These are phyloP conservation scores for Dissoconium aciculare DNA, from an alignment of 2,329 filamentous ascomycete species.

Conservation along the genomic window DNA sequence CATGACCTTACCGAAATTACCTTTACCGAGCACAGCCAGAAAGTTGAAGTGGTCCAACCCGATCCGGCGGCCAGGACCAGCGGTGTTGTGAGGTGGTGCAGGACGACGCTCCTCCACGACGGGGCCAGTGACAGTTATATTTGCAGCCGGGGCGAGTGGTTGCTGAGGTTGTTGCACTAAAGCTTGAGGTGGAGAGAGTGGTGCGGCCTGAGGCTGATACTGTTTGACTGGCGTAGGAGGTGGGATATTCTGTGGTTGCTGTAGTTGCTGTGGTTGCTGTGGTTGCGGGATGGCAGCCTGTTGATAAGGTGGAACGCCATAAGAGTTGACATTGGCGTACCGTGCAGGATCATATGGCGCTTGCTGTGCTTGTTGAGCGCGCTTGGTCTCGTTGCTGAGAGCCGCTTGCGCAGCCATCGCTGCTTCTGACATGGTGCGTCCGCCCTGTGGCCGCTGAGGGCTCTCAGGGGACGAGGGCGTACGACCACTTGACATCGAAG, in stretches of 20 bases:
- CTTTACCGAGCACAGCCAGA: slow-evolving; percentile 91
- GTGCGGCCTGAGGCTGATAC: slow-evolving; percentile 43
- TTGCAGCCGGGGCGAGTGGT: slow-evolving; percentile 26
- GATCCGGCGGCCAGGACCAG: slow-evolving; percentile 67
- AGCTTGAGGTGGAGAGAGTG: no score
- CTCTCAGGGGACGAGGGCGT: slow-evolving; percentile 33
- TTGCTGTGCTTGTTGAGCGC: not conserved
- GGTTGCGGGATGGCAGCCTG: slow-evolving; percentile 20
- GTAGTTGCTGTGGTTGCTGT: slow-evolving; percentile 28
- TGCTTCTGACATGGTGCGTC: slow-evolving; percentile 3
- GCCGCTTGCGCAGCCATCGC: not conserved
- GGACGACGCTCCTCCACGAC: slow-evolving; percentile 37
- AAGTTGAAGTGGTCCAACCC: slow-evolving; percentile 99
- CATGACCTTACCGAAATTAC: slow-evolving; percentile 99
- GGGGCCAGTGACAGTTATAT: slow-evolving; percentile 15
- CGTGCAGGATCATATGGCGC: not conserved
- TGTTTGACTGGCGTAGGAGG: slow-evolving; percentile 39
- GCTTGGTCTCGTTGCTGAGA: not conserved
- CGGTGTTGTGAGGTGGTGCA: slow-evolving; percentile 51
- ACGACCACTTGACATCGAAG: slow-evolving; percentile 27
- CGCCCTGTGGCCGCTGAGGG: slow-evolving; percentile 29
- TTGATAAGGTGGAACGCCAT: no score
- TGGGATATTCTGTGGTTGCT: slow-evolving; percentile 33
- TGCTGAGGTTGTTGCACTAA: slow-evolving; percentile 28
- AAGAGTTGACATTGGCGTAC: not conserved